phyloP scores from a whole-genome alignment of 371 early-diverging fungal species.

The Mortierella sp. region DNA sequence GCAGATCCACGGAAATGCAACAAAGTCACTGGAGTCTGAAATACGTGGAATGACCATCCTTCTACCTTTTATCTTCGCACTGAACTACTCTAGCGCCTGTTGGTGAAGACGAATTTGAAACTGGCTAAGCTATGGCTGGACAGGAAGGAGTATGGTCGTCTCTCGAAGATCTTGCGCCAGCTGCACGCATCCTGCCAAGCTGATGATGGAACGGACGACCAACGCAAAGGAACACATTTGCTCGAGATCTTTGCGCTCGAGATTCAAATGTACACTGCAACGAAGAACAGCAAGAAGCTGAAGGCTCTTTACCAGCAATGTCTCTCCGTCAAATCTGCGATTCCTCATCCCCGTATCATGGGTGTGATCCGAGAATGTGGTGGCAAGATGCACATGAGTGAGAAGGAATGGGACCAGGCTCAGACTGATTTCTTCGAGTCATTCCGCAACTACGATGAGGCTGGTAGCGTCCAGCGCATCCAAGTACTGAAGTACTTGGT shows the following conservation, averaged over 20 bases:
- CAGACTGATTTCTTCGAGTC: conserved; percentile 96
- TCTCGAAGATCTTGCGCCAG: conserved; percentile 80
- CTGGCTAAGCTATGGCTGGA: conserved; percentile 92
- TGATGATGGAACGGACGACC: conserved; percentile 87
- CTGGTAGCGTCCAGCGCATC: conserved; percentile 92
- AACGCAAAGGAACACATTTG: conserved; percentile 90
- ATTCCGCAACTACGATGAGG: conserved; percentile 97
- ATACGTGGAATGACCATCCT: neutral
- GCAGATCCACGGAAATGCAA: neutral
- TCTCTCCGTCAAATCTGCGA: conserved; percentile 88
- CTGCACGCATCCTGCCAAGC: conserved; percentile 81
- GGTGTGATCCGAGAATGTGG: conserved; percentile 97
- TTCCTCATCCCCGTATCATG: conserved; percentile 96
- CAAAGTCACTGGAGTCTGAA: no score
- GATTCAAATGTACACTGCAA: conserved; percentile 93
- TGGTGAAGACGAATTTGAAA: conserved; percentile 93
- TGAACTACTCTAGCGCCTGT: conserved; percentile 69
- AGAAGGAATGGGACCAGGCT: conserved; percentile 93
- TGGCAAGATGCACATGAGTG: conserved; percentile 97
- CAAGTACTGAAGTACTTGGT: conserved; percentile 95
- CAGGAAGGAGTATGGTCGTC: conserved; percentile 78
- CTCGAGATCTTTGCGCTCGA: conserved; percentile 92
- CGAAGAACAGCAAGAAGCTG: conserved; percentile 87
- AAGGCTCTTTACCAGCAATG: conserved; percentile 92
- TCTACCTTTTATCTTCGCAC: no score